Conservation (phyloP, 768 basidiomycete species). For the Crassisporium funariophilum region DNA sequence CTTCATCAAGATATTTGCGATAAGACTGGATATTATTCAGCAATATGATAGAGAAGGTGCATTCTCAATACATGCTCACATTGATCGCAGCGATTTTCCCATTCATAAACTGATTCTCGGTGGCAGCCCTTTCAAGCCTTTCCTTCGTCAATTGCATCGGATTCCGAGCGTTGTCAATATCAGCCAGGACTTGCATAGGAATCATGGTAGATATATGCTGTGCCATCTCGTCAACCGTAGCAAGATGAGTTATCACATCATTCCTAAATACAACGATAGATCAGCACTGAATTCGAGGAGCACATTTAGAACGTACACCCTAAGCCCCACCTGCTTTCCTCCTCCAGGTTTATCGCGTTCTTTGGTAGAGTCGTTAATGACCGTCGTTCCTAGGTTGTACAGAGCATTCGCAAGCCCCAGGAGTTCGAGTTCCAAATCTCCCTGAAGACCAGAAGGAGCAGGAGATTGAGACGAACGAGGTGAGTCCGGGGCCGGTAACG, state of each 20-base stretch:
- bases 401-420: constrained; percentile 75
- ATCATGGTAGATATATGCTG: constrained; percentile 64
- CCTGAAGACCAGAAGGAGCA: constrained; percentile 65
- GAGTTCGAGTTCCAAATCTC: constrained; percentile 76
- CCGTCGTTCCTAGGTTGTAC: constrained; percentile 82
- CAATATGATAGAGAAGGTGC: constrained; percentile 5
- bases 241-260: constrained; percentile 70
- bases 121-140: constrained; percentile 77
- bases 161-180: constrained; percentile 80
- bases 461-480: constrained; percentile 77
- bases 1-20: constrained; percentile 65
- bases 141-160: constrained; percentile 83
- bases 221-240: constrained; percentile 68
- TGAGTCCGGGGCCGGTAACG: constrained; percentile 55
- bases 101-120: constrained; percentile 92
- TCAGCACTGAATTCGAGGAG: constrained; percentile 4
- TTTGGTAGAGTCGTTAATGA: constrained; percentile 81
- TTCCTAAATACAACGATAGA: constrained; percentile 48
- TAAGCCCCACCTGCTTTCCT: constrained; percentile 74
- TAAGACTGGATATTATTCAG: constrained; percentile 57
- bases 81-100: constrained; percentile 81
- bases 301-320: constrained; percentile 54
- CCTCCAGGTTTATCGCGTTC: constrained; percentile 72
- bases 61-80: constrained; percentile 38
- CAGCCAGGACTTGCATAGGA: constrained; percentile 73